Conservation (phyloP, 2,329 filamentous ascomycete species). For the Exophiala alcalophila region DNA sequence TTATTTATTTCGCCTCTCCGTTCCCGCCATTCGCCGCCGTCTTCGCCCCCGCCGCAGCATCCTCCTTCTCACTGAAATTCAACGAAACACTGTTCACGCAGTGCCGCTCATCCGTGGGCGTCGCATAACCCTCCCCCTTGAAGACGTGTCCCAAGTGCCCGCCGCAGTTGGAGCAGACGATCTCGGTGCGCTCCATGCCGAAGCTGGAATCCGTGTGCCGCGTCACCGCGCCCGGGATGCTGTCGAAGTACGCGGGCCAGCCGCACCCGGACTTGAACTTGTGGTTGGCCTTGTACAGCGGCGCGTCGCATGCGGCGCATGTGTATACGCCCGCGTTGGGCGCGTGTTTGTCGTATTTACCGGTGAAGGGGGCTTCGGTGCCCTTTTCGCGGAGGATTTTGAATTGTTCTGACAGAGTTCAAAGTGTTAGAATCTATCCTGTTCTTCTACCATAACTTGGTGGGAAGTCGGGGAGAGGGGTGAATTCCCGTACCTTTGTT, state of each 20-base stretch:
- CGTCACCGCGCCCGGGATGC: constrained; percentile 83
- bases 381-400: constrained; percentile 87
- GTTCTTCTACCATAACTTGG: too few species aligned
- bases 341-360: constrained; percentile 84
- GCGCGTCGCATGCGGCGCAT: constrained; percentile 80
- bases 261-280: constrained; percentile 97
- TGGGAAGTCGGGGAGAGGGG: too few species aligned
- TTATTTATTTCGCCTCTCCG: constrained; percentile 25
- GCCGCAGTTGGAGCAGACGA: constrained; percentile 90
- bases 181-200: constrained; percentile 87
- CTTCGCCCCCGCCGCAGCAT: constrained; percentile 36
- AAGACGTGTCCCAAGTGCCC: constrained; percentile 90
- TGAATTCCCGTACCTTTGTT: constrained; percentile 66
- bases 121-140: constrained; percentile 79
- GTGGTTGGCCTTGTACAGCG: constrained; percentile 87
- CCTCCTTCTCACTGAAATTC: constrained; percentile 68
- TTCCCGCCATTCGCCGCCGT: constrained; percentile 15
- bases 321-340: constrained; percentile 74
- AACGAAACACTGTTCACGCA: constrained; percentile 93
- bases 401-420: constrained; percentile 74
- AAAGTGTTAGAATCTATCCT: too few species aligned
- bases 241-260: constrained; percentile 98
- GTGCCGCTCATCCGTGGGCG: constrained; percentile 91
- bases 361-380: constrained; percentile 76
- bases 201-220: constrained; percentile 72